Percentiles rank a stretch among this genome's conserved stretches.
phyloP scores from a whole-genome alignment of 345 rosid genomes.

The Laguncularia racemosa region DNA sequence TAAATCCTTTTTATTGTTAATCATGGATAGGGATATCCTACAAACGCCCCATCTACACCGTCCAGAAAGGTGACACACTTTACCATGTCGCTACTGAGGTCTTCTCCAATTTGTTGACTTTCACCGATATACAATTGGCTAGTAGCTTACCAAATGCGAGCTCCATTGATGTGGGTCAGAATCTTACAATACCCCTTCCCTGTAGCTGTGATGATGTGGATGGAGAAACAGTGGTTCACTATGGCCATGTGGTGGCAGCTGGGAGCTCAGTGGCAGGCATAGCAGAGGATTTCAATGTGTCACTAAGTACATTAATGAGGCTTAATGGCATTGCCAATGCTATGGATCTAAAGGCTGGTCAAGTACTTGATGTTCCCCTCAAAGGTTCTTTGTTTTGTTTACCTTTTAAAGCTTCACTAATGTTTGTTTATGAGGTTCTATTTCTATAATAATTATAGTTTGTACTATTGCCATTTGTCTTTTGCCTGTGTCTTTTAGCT shows the following conservation, averaged over 20 bases:
- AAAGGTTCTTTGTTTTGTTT: conserved; percentile 24
- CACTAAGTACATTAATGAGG: conserved; percentile 16
- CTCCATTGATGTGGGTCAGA: conserved; percentile 22
- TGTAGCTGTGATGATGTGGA: conserved; percentile 50
- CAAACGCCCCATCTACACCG: conserved; percentile 33
- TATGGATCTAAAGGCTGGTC: conserved; percentile 20
- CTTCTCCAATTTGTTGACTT: conserved; percentile 17
- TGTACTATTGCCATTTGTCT: too few relatives aligned
- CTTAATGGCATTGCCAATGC: conserved; percentile 33
- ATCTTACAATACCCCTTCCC: conserved; percentile 43
- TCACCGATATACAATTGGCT: conserved; percentile 16
- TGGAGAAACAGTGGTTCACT: conserved; percentile 41
- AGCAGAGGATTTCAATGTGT: conserved; percentile 33
- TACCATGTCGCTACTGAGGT: conserved; percentile 22
- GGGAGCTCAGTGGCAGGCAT: conserved; percentile 34
- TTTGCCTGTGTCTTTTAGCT: too few relatives aligned
- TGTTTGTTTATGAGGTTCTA: too few relatives aligned
- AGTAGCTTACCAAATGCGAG: conserved; percentile 16
- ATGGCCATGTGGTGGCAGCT: conserved; percentile 34
- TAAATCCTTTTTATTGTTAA: too few relatives aligned
- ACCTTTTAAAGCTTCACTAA: not conserved
- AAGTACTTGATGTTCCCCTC: conserved; percentile 44
- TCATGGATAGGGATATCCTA: conserved; percentile 12
- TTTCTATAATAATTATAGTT: too few relatives aligned
- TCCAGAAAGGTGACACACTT: conserved; percentile 26